Evolutionary conservation across 1,284 basidiomycete species (phyloP), one percentile per base, ranked within the genome.

Genomic region (Boletellus dicymbophilus): DNA sequence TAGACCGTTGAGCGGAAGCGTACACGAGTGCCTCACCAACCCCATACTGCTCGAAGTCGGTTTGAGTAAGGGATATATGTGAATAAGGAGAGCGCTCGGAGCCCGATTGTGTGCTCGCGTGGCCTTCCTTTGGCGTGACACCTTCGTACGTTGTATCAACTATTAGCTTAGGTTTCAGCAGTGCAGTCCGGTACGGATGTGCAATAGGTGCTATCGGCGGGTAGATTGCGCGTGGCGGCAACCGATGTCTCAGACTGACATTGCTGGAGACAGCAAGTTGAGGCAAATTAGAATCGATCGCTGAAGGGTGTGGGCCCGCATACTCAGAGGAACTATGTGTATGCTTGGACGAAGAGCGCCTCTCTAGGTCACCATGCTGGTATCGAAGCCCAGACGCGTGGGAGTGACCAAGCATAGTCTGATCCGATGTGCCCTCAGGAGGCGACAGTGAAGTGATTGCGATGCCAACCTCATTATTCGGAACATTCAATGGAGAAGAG

Each of bases 401-500:
- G 2, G 82, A 81, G 63, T 85, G 84, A 27, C 72, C 69, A 11
- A 76, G 74, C 26, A 83, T 57, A 23, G 65, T 60, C 42, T 78
- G 67, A 6, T 68, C 65, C 52, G 47, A 12, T 45, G 55, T 39
- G 53, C 60, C 72, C 8, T 76, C 76, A 4, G 67, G 62, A 4
- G 72, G 67, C 0, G 78, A 76, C 3, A 85, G 79, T 0, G 85
- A 84, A 6, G 82, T 81, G 20, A 90, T 63, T 6, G 88, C 88
- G 48, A 90, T 80, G 3, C 87, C 88, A 9, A 88, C 74, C 48
- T 73, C 70, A 9, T 60, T 68, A 21, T 54, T 60, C 6, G 44
- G 48, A 30, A 54, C 50, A 23, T 52, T 61, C 6, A 52, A 55
- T n/a, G 44, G 44, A 4, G 60, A 53, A 13, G 62, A 62, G 5